These are phyloP conservation scores for Trebouxia sp. DNA, from an alignment of 139 green algal genomes.

Conservation along the genomic window DNA sequence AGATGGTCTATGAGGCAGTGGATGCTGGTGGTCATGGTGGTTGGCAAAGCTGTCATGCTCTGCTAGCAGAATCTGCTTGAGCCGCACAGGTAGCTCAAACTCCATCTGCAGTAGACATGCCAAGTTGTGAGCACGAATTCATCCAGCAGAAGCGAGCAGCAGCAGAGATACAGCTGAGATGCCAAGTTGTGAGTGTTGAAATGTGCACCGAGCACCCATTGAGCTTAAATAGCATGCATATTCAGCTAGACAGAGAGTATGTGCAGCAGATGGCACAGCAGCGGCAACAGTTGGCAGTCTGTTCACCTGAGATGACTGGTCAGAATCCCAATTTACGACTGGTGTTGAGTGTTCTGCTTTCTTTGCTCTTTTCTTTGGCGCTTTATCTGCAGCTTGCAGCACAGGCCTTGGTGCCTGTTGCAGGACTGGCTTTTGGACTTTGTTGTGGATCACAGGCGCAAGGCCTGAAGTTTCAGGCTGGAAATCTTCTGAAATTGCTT, in stretches of 20 bases:
- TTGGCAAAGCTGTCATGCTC: slow-evolving; percentile 66
- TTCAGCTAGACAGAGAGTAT: too few relatives aligned
- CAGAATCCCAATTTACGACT: slow-evolving; percentile 12
- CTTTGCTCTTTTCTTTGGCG: background rate
- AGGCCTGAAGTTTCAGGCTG: too few relatives aligned
- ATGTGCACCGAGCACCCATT: too few relatives aligned
- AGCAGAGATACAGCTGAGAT: too few relatives aligned
- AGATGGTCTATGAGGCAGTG: slow-evolving; percentile 69
- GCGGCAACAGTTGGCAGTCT: background rate
- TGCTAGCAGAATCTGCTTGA: slow-evolving; percentile 78
- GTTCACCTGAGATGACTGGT: background rate
- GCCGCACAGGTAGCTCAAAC: slow-evolving; percentile 59
- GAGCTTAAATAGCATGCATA: too few relatives aligned
- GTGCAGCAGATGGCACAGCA: background rate
- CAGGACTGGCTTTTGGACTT: background rate
- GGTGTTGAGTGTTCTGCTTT: background rate
- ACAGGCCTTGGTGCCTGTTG: background rate
- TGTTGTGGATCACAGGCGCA: background rate
- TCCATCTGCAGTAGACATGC: slow-evolving; percentile 64
- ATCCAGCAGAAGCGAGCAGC: too few relatives aligned
- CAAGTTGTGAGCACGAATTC: too few relatives aligned
- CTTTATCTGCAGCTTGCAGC: background rate
- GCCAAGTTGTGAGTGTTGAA: too few relatives aligned
- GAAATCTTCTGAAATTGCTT: background rate
- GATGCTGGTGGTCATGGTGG: slow-evolving; percentile 46